phyloP scores from a whole-genome alignment of 768 basidiomycete species.

The Mycena galopus region DNA sequence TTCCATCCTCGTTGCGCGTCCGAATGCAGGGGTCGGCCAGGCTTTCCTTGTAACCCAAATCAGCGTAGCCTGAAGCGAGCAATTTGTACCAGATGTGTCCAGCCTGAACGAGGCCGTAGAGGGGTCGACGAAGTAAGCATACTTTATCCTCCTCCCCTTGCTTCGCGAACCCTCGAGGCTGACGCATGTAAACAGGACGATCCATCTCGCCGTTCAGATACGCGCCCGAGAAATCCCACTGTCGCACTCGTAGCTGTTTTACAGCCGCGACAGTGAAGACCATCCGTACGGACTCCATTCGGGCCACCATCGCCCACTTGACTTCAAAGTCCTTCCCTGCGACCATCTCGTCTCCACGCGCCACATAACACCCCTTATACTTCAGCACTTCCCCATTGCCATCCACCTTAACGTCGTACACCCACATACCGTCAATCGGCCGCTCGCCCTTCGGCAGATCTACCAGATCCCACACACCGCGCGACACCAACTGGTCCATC shows the following conservation, averaged over 20 bases:
- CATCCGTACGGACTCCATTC: constrained; percentile 18
- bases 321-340: constrained; percentile 5
- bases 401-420: constrained; percentile 33
- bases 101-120: neutral
- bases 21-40: too few relatives aligned
- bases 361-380: constrained; percentile 56
- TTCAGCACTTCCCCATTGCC: constrained; percentile 50
- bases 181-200: constrained; percentile 13
- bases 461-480: constrained; percentile 14
- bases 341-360: constrained; percentile 8
- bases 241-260: neutral
- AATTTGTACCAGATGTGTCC: neutral
- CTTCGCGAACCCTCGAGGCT: constrained; percentile 23
- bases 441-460: constrained; percentile 15
- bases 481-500: neutral
- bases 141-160: constrained; percentile 28
- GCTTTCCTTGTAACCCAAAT: neutral
- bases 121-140: constrained; percentile 16
- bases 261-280: constrained; percentile 14
- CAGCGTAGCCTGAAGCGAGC: neutral
- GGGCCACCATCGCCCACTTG: constrained; percentile 31
- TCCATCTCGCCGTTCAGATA: constrained; percentile 25
- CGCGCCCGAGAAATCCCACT: constrained; percentile 25
- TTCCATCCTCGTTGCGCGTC: neutral
- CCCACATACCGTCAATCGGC: constrained; percentile 14